A percentile compares a stretch with the other conserved stretches of the same genome.
Evolutionary conservation across 164 flowering plant genomes (phyloP).

Genomic region (Buxus sempervirens): DNA sequence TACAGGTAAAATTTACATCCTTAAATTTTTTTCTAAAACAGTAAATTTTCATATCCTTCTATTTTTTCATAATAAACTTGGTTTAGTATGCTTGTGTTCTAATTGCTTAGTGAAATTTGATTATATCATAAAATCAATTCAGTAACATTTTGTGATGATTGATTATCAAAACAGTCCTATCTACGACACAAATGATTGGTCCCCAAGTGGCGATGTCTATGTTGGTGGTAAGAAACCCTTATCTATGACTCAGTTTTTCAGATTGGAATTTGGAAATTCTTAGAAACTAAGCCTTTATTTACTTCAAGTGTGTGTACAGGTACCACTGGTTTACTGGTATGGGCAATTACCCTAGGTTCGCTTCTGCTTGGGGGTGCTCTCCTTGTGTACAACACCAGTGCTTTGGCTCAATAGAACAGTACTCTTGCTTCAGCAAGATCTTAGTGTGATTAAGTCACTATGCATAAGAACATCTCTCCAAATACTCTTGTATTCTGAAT

Average conservation of each 20-base stretch:
- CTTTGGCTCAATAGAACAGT: constrained; percentile 61
- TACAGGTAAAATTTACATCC: constrained; percentile 55
- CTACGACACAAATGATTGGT: constrained; percentile 71
- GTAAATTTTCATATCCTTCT: no score
- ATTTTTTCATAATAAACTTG: background rate
- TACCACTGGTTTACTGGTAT: constrained; percentile 71
- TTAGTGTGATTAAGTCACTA: background rate
- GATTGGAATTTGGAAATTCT: background rate
- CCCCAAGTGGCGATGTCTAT: constrained; percentile 81
- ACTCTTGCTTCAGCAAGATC: background rate
- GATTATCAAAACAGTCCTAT: constrained; percentile 68
- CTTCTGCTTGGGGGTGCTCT: constrained; percentile 87
- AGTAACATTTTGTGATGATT: background rate
- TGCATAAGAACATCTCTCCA: background rate
- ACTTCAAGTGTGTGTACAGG: constrained; percentile 51
- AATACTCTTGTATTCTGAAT: no score
- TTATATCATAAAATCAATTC: no score
- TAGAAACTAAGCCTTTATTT: no score
- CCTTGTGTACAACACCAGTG: constrained; percentile 98
- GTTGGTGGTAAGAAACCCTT: constrained; percentile 63
- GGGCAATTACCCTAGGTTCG: constrained; percentile 84
- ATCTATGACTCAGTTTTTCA: background rate
- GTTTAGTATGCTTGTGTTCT: no score
- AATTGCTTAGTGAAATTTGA: no score
- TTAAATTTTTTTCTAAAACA: background rate